A percentile compares a stretch with the other conserved stretches of the same genome.
Evolutionary conservation across 495 filamentous ascomycete species (phyloP).

Genomic region (Penicillium coprophilum): DNA sequence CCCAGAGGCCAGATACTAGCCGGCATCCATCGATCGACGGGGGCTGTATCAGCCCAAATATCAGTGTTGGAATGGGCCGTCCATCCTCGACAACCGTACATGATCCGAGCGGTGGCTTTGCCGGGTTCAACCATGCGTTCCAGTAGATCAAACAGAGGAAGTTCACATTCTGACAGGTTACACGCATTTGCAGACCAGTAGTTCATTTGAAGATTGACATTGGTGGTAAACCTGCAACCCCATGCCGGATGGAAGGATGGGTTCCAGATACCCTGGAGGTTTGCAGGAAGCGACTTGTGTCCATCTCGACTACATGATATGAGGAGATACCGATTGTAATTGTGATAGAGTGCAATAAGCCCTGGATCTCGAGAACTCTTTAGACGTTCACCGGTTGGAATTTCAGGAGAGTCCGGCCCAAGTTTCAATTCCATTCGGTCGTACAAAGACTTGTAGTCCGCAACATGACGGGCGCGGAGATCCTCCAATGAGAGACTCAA

Average conservation of each 20-base stretch:
- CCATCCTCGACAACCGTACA: slow-evolving; percentile 54
- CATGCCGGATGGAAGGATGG: slow-evolving; percentile 48
- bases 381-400: slow-evolving; percentile 36
- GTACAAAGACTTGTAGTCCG: slow-evolving; percentile 37
- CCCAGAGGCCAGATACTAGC: slow-evolving; percentile 50
- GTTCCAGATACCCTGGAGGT: slow-evolving; percentile 61
- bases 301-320: slow-evolving; percentile 46
- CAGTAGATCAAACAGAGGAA: slow-evolving; percentile 43
- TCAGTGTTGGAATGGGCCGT: slow-evolving; percentile 50
- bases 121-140: slow-evolving; percentile 38
- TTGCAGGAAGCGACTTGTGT: slow-evolving; percentile 49
- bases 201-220: slow-evolving; percentile 63
- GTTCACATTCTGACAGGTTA: slow-evolving; percentile 39
- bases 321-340: slow-evolving; percentile 50
- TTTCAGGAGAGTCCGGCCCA: slow-evolving; percentile 15
- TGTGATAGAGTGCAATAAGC: slow-evolving; percentile 45
- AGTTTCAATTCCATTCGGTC: slow-evolving; percentile 34
- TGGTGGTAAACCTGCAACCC: slow-evolving; percentile 57
- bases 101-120: slow-evolving; percentile 35
- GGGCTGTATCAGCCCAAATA: slow-evolving; percentile 50
- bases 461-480: slow-evolving; percentile 29
- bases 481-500: slow-evolving; percentile 19
- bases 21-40: slow-evolving; percentile 45
- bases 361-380: slow-evolving; percentile 31
- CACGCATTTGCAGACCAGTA: slow-evolving; percentile 53